Evolutionary conservation across 1,284 basidiomycete species (phyloP), one percentile per base, ranked within the genome.

Genomic region (Papiliotrema fonsecae): DNA sequence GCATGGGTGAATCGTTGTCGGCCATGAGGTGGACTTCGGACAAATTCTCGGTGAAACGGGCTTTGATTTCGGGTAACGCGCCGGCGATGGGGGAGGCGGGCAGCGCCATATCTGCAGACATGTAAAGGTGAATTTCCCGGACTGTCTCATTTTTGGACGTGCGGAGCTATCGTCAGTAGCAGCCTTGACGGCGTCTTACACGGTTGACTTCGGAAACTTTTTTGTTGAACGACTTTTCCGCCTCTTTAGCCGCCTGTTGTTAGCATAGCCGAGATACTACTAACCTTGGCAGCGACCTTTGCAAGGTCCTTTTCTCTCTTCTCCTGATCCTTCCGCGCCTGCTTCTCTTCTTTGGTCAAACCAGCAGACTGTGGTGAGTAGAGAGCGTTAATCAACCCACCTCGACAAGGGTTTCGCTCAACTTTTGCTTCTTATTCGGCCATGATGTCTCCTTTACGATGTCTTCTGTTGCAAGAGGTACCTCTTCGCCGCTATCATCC

Each of bases 61-160:
- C 44, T 11, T 43, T 39, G 18, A 74, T 61, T 28, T 68, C 65
- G 18, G 72, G 69, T 4, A 73, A 45, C 1, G 68, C 62, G 4
- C 59, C 56, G 1, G 67, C 64, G 26, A 75, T 64, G 3, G 67
- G 63, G 1, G 70, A 67, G 0, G 61, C 49, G 1, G 68, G 59
- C 0, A 49, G 24, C 1, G 54, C 44, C n/a, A 72, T 58, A 38
- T 72, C 69, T n/a, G 56, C 41, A 2, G 72, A 65, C 36, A 74
- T 51, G 55, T 70, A 68, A 2, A 72, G 42, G 41, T 66, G 60
- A 34, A 75, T 54, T 39, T 75, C 72, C 2, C 63, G 60, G 30
- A 75, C 55, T 0, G 70, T 61, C 13, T 73, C 72, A 22, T 62
- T 58, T 46, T 72, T 72, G 39, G 64, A 65, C 6, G 54, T 61